Conservation (phyloP, 768 basidiomycete species). For the Boletus reticulatus region DNA sequence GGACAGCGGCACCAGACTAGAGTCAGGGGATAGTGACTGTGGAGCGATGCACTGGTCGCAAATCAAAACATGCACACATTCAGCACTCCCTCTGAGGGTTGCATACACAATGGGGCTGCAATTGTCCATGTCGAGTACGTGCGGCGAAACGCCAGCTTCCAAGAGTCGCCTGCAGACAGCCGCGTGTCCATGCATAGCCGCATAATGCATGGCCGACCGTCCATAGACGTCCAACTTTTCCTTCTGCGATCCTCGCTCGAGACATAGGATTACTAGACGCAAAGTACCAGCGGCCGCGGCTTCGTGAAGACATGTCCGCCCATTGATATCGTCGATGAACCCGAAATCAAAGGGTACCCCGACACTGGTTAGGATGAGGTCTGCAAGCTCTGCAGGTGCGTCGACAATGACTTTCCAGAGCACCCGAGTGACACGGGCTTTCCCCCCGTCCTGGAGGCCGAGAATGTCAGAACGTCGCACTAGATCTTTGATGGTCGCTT, state of each 20-base stretch:
- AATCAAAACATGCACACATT: slow-evolving; percentile 81
- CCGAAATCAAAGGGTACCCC: slow-evolving; percentile 78
- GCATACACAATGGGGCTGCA: slow-evolving; percentile 94
- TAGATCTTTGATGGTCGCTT: slow-evolving; percentile 62
- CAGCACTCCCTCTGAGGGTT: slow-evolving; percentile 78
- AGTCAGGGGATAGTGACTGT: slow-evolving; percentile 53
- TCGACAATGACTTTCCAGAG: slow-evolving; percentile 91
- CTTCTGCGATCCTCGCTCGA: slow-evolving; percentile 66
- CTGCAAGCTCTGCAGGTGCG: slow-evolving; percentile 67
- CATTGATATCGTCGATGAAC: slow-evolving; percentile 97
- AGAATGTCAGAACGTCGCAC: slow-evolving; percentile 69
- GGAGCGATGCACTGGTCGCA: slow-evolving; percentile 65
- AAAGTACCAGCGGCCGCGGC: slow-evolving; percentile 83
- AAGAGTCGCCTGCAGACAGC: slow-evolving; percentile 74
- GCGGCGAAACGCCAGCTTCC: slow-evolving; percentile 60
- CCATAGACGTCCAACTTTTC: slow-evolving; percentile 87
- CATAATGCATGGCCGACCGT: slow-evolving; percentile 92
- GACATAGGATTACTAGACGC: slow-evolving; percentile 77
- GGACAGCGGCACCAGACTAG: slow-evolving; percentile 82
- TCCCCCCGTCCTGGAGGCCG: slow-evolving; percentile 56
- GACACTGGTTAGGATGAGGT: slow-evolving; percentile 69
- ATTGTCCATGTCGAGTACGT: slow-evolving; percentile 86
- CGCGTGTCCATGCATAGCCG: slow-evolving; percentile 88
- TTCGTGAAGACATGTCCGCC: slow-evolving; percentile 90
- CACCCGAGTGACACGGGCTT: slow-evolving; percentile 80